A percentile compares a stretch with the other conserved stretches of the same genome.
phyloP scores from a whole-genome alignment of 768 basidiomycete species.

The Strobilomyces dryophilus region DNA sequence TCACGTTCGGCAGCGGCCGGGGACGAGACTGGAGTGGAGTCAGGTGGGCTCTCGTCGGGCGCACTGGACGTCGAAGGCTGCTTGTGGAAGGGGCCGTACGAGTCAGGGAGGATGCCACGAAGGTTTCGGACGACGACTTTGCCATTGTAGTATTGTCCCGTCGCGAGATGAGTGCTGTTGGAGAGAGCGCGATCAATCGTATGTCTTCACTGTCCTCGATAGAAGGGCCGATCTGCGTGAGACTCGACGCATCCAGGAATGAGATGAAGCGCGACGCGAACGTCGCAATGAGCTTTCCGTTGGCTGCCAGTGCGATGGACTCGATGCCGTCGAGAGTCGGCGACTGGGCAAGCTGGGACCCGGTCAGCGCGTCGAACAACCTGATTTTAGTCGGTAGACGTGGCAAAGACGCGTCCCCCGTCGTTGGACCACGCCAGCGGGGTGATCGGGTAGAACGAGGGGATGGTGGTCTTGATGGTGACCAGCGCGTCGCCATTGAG shows the following conservation, averaged over 20 bases:
- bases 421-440: slow-evolving; percentile 2
- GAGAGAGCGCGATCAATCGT: neutral
- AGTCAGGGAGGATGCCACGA: neutral
- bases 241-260: neutral
- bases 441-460: neutral
- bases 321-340: neutral
- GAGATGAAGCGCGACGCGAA: neutral
- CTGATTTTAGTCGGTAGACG: neutral
- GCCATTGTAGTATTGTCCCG: neutral
- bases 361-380: neutral
- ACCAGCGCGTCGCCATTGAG: neutral
- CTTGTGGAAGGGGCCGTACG: neutral
- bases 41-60: neutral
- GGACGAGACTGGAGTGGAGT: neutral
- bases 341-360: neutral
- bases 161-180: neutral
- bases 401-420: neutral
- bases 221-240: neutral
- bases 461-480: neutral
- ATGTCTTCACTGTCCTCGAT: neutral
- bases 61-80: neutral
- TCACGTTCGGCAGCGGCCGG: neutral
- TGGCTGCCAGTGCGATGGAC: neutral
- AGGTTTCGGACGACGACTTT: slow-evolving; percentile 1
- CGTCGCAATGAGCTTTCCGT: neutral